phyloP scores from a whole-genome alignment of 1,284 basidiomycete genomes.

The Kwoniella shivajii region DNA sequence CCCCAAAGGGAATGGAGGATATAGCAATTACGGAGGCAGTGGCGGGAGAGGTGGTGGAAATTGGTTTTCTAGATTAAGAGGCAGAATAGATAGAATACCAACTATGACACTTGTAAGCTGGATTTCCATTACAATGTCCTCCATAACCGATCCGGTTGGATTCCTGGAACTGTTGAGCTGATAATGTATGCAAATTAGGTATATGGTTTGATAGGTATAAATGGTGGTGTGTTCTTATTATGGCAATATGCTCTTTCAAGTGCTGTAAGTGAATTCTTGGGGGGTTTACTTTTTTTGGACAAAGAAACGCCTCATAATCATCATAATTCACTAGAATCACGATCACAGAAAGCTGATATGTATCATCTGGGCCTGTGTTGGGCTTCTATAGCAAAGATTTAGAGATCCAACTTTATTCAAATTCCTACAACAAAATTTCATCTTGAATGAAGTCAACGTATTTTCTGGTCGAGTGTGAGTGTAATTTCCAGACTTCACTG shows the following conservation, averaged over 20 bases:
- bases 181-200: conserved; percentile 24
- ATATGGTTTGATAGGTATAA: conserved; percentile 47
- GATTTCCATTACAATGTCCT: not conserved
- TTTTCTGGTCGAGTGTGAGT: conserved; percentile 68
- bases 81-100: conserved; percentile 34
- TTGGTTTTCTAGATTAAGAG: conserved; percentile 28
- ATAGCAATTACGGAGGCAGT: conserved; percentile 19
- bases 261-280: conserved; percentile 30
- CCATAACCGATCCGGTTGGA: no score
- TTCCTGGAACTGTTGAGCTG: no score
- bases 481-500: not conserved
- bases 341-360: no score
- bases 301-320: no score
- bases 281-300: not conserved
- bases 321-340: no score
- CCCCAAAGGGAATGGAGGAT: conserved; percentile 14
- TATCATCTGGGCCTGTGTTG: no score
- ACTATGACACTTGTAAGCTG: conserved; percentile 31
- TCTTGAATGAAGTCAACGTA: conserved; percentile 63
- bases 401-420: conserved; percentile 59
- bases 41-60: conserved; percentile 17
- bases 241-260: conserved; percentile 51
- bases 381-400: conserved; percentile 40
- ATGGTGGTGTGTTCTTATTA: conserved; percentile 45
- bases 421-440: conserved; percentile 73